Conservation (phyloP, 306 rosid species). For the Coriaria nepalensis region DNA sequence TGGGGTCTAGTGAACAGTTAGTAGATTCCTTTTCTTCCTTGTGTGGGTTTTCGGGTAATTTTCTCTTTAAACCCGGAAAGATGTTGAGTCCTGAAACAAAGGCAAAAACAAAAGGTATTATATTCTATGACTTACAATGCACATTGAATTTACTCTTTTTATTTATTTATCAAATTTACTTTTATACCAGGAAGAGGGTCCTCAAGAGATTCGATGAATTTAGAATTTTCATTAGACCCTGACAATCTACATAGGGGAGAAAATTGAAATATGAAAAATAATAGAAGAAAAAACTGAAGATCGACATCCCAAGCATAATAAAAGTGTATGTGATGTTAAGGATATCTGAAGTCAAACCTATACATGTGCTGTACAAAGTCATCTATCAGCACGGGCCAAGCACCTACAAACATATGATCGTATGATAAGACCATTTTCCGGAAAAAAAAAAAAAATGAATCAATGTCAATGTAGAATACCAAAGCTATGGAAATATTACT, state of each 20-base stretch:
- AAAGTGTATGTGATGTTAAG: background rate
- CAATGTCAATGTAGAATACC: background rate
- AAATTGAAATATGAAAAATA: background rate
- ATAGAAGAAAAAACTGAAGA: background rate
- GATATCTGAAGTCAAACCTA: constrained; percentile 50
- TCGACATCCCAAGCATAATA: background rate
- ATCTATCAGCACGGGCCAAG: constrained; percentile 97
- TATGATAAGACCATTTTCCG: too few relatives aligned
- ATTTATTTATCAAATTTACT: background rate
- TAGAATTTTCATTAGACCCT: constrained; percentile 36
- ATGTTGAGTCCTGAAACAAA: constrained; percentile 37
- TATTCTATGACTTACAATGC: constrained; percentile 3
- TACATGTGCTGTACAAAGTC: constrained; percentile 93
- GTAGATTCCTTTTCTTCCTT: constrained; percentile 30
- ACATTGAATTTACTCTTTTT: background rate
- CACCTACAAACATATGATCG: constrained; percentile 41
- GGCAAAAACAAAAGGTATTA: background rate
- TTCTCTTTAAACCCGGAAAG: constrained; percentile 67
- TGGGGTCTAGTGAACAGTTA: constrained; percentile 8
- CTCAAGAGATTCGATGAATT: constrained; percentile 40
- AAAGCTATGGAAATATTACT: constrained; percentile 12
- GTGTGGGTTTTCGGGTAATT: constrained; percentile 30
- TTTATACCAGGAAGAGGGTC: constrained; percentile 52
- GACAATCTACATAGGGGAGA: constrained; percentile 32
- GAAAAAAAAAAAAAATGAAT: too few relatives aligned